A percentile compares a stretch with the other conserved stretches of the same genome.
Conservation (phyloP, 1,284 basidiomycete genomes). For the Ustilago cynodontis region DNA sequence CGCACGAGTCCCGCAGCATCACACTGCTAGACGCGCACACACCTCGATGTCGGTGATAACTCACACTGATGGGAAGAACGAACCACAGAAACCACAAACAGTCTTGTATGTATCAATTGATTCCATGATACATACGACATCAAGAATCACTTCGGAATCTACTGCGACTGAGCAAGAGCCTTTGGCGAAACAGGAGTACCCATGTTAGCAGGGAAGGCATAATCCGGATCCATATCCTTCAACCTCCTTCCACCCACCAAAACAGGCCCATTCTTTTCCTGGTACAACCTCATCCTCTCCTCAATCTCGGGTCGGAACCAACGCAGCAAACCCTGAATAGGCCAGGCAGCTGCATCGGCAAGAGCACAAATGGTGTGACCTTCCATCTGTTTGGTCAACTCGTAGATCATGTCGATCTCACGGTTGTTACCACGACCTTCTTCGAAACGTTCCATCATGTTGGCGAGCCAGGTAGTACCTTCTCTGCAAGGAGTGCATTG, state of each 20-base stretch:
- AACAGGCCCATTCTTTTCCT: conserved; percentile 83
- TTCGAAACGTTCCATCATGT: conserved; percentile 75
- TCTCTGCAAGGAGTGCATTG: conserved; percentile 98
- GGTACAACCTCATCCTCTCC: conserved; percentile 83
- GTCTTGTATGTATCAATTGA: not conserved
- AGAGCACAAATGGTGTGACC: conserved; percentile 88
- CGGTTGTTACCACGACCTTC: conserved; percentile 89
- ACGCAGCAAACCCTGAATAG: conserved; percentile 92
- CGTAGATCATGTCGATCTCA: conserved; percentile 88
- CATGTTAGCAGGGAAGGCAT: conserved; percentile 85
- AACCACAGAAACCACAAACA: not conserved
- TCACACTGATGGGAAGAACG: not conserved
- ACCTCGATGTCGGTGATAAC: not conserved
- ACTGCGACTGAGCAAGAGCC: conserved; percentile 34
- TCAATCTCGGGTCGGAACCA: conserved; percentile 88
- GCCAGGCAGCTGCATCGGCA: conserved; percentile 98
- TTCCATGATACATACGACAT: too few relatives aligned
- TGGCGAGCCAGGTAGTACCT: conserved; percentile 73
- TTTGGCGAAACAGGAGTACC: conserved; percentile 69
- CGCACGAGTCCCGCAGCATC: not conserved
- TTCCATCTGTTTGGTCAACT: conserved; percentile 85
- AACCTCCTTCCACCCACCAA: conserved; percentile 87
- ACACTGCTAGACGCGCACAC: not conserved
- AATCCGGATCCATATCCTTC: conserved; percentile 78
- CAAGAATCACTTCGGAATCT: not conserved